Base-by-base conservation (phyloP, 306 rosid species). In the Corylus avellana region DNA sequence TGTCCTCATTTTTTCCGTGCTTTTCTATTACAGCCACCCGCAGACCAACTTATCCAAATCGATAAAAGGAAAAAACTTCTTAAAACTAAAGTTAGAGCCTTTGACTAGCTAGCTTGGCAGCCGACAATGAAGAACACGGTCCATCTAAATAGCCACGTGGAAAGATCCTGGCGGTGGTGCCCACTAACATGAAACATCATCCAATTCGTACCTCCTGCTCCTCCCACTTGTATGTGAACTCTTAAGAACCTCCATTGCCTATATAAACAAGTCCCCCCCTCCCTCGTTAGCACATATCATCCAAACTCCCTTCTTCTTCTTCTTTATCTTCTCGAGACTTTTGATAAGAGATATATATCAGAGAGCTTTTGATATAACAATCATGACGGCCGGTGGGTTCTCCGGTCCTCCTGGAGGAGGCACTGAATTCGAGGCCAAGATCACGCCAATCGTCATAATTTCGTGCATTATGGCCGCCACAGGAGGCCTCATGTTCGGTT, bases 401-500 rank as follows among this genome's bases (percentile, higher is more conserved):
- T 16, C 86, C 17, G 51, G 27, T 68, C 18, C 12, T n/a, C 3
- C 63, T 58, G 76, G 78, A 73, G 44, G 81, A 77, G 86, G 75
- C 17, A 48, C 37, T 14, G 91, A 85, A 18, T 89, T 87, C 35
- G 98, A 94, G 81, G 96, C 98, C 18, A 94, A 92, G 88, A 85
- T 92, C 83, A 92, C 98, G 8, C 97, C 93, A 16, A 85, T 91
- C 50, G 94, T 94, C 77, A 76, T 94, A 25, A 84, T 92, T 70
- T 94, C 93, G n/a, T 92, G 95, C 75, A 74, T 92, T 3, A 87
- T 92, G 94, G 98, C 97, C 0, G 93, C 98, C 54, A 94, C 97
- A 29, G 98, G 94, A 12, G 98, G 98, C 13, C 98, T 92, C 80
- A 92, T 92, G 93, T 94, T 94, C 54, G 98, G 98, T 22, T 92